Base-by-base conservation (phyloP, 306 rosid species). In the Senna tora region DNA sequence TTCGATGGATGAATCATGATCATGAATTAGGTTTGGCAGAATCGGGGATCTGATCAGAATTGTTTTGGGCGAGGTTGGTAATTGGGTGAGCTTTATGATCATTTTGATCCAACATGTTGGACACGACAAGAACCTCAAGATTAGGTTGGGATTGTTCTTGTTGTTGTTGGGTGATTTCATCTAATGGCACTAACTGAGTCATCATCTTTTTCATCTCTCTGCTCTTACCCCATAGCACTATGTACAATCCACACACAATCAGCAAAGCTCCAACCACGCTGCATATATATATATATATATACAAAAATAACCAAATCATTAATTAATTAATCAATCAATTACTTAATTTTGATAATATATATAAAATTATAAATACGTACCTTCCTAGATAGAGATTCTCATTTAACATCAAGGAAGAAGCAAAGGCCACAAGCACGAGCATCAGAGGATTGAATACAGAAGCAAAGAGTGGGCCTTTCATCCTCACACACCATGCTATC, bases 211-310 rank as follows among this genome's bases (percentile, higher is more conserved):
- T 70, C 30, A 71, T 30, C 46, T 84, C 88, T 28, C 28, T 25
- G 36, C 36, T 63, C 15, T 81, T 75, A 9, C 88, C 81, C 88
- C 88, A 78, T 3, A 84, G 43, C 67, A 81, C 77, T 7, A 25
- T 5, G 74, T 81, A 84, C 25, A 84, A 9, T 20, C 88, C 88
- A 49, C 71, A 43, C 57, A 81, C 74, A 5, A 84, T 84, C 46
- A 73, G 0, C 69, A 62, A 22, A 7, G 79, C 57, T 65, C 81
- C 77, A 45, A 75, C 0, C 53, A 74, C 75, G 67, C 85, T 77
- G 30, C 11, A 19, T 20, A 20, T 1, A n/a, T n/a, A n/a, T n/a
- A n/a, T n/a, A n/a, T n/a, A n/a, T n/a, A n/a, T n/a, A n/a, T n/a
- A n/a, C n/a, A n/a, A n/a, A 19, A 7, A 7, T 0, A 5, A 17